These are phyloP conservation scores for Musa troglodytarum DNA, from an alignment of 176 grass and related monocot species.

Conservation along the genomic window DNA sequence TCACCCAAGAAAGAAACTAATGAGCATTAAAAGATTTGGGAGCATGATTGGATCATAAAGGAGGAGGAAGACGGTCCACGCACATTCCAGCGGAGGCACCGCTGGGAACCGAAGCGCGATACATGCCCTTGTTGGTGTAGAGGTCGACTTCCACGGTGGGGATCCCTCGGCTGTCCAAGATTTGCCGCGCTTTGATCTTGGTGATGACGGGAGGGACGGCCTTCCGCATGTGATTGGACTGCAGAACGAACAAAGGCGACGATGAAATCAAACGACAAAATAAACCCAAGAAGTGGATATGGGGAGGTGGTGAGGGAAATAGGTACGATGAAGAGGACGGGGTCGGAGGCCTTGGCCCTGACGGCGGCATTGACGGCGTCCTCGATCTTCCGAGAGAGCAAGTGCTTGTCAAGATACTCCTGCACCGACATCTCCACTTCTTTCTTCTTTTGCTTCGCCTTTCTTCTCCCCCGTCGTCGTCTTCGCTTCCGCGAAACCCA, in stretches of 20 bases:
- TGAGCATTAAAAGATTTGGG: neutral
- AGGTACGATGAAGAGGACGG: constrained; percentile 66
- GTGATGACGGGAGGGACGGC: constrained; percentile 73
- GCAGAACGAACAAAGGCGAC: neutral
- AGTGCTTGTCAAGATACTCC: constrained; percentile 85
- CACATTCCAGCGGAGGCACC: constrained; percentile 21
- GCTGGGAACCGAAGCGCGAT: constrained; percentile 66
- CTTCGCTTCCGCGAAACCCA: neutral
- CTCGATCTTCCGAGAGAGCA: constrained; percentile 89
- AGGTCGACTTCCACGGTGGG: constrained; percentile 86
- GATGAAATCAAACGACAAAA: neutral
- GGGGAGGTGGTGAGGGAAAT: neutral
- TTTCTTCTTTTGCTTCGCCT: neutral
- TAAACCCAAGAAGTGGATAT: neutral
- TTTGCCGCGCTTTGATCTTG: constrained; percentile 71
- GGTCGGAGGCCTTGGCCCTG: constrained; percentile 64
- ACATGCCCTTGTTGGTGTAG: constrained; percentile 91
- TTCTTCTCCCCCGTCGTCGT: neutral
- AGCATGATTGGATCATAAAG: too few relatives aligned
- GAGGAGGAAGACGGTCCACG: constrained; percentile 18
- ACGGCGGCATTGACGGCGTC: constrained; percentile 98
- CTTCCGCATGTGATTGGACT: constrained; percentile 85
- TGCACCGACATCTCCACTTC: constrained; percentile 65
- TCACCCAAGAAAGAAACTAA: neutral
- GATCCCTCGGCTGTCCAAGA: constrained; percentile 68